Conservation (phyloP, 2,329 filamentous ascomycete genomes). For the Thielaviopsis populi region DNA sequence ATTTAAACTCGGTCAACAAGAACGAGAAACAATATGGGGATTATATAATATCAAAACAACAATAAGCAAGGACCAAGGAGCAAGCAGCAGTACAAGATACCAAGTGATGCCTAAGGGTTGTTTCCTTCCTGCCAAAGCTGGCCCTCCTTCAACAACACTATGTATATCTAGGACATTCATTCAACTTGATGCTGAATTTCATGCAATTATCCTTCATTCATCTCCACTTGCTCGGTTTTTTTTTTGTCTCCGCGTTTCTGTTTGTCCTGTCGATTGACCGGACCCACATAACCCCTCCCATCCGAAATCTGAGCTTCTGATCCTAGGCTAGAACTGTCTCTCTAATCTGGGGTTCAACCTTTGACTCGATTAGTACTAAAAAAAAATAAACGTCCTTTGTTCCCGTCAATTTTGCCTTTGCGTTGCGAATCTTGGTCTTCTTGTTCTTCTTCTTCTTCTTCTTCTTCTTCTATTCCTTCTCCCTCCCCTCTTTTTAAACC, state of each 20-base stretch:
- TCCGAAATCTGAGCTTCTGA: neutral
- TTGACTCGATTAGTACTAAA: neutral
- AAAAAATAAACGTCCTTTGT: conserved; percentile 2
- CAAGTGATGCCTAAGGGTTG: too few species aligned
- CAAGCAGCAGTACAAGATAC: too few species aligned
- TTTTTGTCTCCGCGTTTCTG: neutral
- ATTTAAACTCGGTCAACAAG: too few species aligned
- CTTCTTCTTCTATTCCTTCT: neutral
- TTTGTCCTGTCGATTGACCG: neutral
- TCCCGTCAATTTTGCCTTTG: neutral
- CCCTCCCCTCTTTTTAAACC: neutral
- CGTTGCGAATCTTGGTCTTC: neutral
- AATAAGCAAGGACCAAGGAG: too few species aligned
- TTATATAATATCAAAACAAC: too few species aligned
- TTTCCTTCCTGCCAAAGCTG: too few species aligned
- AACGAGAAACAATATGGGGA: too few species aligned
- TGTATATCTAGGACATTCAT: neutral
- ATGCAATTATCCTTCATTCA: neutral
- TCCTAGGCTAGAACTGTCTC: neutral
- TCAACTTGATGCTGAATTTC: neutral
- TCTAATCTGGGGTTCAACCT: neutral
- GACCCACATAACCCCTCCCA: neutral
- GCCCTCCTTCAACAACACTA: neutral
- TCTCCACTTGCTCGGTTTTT: neutral
- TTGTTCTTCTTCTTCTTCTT: conserved; percentile 9